These are phyloP conservation scores for Phyllosticta citrichinensis DNA, from an alignment of 2,329 filamentous ascomycete genomes.

Conservation along the genomic window DNA sequence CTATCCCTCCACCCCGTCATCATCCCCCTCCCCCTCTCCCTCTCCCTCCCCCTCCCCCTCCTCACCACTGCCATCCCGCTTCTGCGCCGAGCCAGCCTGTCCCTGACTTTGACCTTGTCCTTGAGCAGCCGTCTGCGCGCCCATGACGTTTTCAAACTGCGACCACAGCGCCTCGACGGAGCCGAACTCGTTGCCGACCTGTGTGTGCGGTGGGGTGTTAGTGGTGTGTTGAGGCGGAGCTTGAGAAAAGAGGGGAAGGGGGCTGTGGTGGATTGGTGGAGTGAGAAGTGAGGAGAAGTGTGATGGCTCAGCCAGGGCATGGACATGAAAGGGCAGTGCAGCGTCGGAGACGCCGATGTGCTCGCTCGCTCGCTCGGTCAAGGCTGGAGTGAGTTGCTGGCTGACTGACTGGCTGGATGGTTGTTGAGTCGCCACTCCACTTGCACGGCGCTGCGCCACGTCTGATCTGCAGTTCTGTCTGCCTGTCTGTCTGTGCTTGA, in stretches of 20 bases:
- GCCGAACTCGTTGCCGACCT: constrained; percentile 95
- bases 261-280: neutral
- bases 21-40: neutral
- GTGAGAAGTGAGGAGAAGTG: neutral
- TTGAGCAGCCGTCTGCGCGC: constrained; percentile 29
- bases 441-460: neutral
- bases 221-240: neutral
- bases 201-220: too few relatives aligned
- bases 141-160: constrained; percentile 95
- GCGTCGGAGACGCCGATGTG: neutral
- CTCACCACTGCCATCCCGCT: neutral
- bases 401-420: neutral
- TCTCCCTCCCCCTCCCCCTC: neutral
- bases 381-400: too few relatives aligned
- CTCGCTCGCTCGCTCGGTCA: too few relatives aligned
- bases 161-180: constrained; percentile 95
- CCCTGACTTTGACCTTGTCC: constrained; percentile 22
- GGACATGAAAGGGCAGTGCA: too few relatives aligned
- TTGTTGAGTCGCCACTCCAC: neutral
- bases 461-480: neutral
- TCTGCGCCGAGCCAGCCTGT: constrained; percentile 11
- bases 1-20: neutral
- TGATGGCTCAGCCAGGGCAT: neutral
- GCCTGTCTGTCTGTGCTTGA: neutral
- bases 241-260: neutral